phyloP scores from a whole-genome alignment of 805 yeast species.

The Jamesozyma rosinii region DNA sequence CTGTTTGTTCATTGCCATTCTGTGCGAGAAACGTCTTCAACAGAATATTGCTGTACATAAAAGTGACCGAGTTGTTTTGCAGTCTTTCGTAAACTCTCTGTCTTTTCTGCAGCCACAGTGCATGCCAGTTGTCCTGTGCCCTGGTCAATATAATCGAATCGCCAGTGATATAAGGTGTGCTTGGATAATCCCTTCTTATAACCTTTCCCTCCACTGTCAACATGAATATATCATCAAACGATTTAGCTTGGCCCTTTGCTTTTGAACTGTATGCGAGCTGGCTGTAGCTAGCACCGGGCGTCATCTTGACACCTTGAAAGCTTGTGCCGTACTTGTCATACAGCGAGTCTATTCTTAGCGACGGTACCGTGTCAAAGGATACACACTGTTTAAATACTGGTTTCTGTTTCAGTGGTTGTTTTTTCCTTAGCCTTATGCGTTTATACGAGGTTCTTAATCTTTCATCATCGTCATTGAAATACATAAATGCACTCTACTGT shows the following conservation, averaged over 20 bases:
- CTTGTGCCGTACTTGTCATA: conserved; percentile 10
- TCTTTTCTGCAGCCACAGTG: conserved; percentile 14
- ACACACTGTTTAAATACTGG: conserved; percentile 8
- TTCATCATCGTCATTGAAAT: conserved; percentile 7
- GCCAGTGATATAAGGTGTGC: conserved; percentile 21
- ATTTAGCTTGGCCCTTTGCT: not conserved
- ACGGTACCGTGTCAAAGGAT: conserved; percentile 31
- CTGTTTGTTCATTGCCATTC: conserved; percentile 14
- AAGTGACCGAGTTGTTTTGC: not conserved
- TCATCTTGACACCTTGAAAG: conserved; percentile 18
- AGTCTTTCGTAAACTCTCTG: conserved; percentile 8
- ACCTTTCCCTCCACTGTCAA: conserved; percentile 22
- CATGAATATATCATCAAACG: conserved; percentile 9
- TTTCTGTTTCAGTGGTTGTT: not conserved
- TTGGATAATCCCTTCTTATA: conserved; percentile 27
- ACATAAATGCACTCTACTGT: no score
- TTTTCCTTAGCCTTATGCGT: conserved; percentile 9
- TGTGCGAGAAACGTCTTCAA: conserved; percentile 5
- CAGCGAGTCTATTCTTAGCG: conserved; percentile 12
- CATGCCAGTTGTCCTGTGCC: conserved; percentile 15
- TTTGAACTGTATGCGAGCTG: not conserved
- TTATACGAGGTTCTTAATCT: conserved; percentile 12
- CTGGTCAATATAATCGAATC: conserved; percentile 23
- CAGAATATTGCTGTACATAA: not conserved
- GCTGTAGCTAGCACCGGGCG: conserved; percentile 1